Conservation (phyloP, 192 early-diverging fungal genomes). For the Umbelopsis isabellina region DNA sequence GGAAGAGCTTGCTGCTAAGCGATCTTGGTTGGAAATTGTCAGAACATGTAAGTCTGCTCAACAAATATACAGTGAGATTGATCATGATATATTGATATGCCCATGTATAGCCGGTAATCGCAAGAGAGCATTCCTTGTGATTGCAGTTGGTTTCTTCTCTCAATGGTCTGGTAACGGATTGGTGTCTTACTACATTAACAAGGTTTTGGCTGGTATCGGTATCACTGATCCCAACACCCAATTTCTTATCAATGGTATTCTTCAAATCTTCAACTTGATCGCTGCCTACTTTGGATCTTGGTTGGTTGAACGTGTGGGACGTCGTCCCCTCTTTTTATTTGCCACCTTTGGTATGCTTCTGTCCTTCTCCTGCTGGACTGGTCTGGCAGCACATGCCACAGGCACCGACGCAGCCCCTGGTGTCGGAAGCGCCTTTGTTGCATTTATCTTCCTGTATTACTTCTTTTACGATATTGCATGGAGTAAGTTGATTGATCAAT, state of each 20-base stretch:
- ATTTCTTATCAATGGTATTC: constrained; percentile 18
- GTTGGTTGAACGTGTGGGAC: constrained; percentile 13
- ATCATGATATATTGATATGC: neutral
- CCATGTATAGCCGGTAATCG: constrained; percentile 7
- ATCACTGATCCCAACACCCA: constrained; percentile 8
- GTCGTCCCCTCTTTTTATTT: constrained; percentile 11
- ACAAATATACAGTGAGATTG: neutral
- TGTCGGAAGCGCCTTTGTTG: constrained; percentile 5
- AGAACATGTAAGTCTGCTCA: constrained; percentile 23
- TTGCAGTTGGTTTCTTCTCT: constrained; percentile 27
- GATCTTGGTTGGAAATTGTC: constrained; percentile 43
- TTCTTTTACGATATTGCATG: constrained; percentile 20
- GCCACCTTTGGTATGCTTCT: constrained; percentile 9
- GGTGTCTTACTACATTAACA: constrained; percentile 19
- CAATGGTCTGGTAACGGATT: constrained; percentile 22
- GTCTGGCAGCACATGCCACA: constrained; percentile 9
- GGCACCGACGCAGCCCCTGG: neutral
- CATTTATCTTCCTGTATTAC: constrained; percentile 21
- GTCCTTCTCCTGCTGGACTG: constrained; percentile 1
- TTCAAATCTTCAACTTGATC: constrained; percentile 26
- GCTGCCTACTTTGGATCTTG: constrained; percentile 1
- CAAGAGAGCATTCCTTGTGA: constrained; percentile 24
- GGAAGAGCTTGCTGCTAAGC: constrained; percentile 39
- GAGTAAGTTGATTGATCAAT: neutral
- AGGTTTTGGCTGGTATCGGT: constrained; percentile 2